Percentiles rank a stretch among this genome's conserved stretches.
Conservation (phyloP, 2,329 filamentous ascomycete genomes). For the Chaetomiaceae sp. region DNA sequence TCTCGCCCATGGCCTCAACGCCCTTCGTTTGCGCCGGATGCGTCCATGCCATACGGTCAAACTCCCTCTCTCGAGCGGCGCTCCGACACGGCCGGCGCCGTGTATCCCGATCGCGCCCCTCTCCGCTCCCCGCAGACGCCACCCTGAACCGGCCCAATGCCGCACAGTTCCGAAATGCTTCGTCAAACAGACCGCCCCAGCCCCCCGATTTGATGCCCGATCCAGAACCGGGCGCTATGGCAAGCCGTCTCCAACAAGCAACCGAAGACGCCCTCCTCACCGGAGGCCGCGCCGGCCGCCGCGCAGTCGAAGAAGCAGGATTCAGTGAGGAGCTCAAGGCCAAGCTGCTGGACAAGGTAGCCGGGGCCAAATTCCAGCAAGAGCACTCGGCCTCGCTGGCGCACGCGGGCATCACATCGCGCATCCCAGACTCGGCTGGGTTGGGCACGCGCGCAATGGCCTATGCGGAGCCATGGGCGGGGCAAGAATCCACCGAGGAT, state of each 20-base stretch:
- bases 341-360: conserved; percentile 53
- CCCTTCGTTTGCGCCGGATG: conserved; percentile 18
- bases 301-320: conserved; percentile 57
- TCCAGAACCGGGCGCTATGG: conserved; percentile 44
- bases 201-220: background rate
- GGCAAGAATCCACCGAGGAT: conserved; percentile 69
- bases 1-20: conserved; percentile 9
- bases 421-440: conserved; percentile 54
- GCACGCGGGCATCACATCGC: conserved; percentile 36
- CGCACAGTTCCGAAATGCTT: background rate
- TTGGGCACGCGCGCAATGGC: conserved; percentile 66
- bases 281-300: conserved; percentile 56
- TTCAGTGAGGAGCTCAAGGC: conserved; percentile 61
- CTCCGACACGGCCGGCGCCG: background rate
- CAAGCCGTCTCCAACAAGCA: conserved; percentile 55
- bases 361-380: conserved; percentile 50
- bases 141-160: background rate
- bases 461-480: conserved; percentile 68
- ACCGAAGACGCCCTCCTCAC: conserved; percentile 59
- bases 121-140: background rate
- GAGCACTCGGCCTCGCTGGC: conserved; percentile 48
- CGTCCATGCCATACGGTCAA: conserved; percentile 13
- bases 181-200: background rate
- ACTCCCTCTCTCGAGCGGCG: background rate
- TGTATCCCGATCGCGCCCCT: background rate